Conservation (phyloP, 441 rosid genomes). For the Aquilaria agallochum region DNA sequence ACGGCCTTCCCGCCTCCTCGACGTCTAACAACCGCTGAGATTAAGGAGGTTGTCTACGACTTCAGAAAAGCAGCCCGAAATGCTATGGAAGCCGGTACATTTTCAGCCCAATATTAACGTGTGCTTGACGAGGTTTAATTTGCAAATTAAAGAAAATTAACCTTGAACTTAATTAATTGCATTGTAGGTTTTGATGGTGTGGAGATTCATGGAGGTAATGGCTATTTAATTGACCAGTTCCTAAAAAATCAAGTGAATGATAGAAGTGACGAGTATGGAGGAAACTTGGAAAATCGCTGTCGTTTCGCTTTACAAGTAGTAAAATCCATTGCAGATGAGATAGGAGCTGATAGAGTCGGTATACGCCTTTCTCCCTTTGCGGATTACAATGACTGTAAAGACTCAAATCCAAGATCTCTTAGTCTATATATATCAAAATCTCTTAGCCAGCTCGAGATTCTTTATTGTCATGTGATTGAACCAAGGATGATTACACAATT, state of each 20-base stretch:
- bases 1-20: conserved; percentile 5
- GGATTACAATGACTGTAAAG: conserved; percentile 16
- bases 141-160: too few species aligned
- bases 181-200: conserved; percentile 32
- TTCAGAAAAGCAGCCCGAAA: conserved; percentile 9
- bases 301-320: conserved; percentile 29
- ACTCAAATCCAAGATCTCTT: conserved; percentile 18
- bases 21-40: conserved; percentile 4
- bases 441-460: conserved; percentile 28
- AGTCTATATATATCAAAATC: conserved; percentile 28
- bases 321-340: conserved; percentile 20
- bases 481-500: conserved; percentile 26
- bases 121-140: background rate
- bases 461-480: conserved; percentile 41
- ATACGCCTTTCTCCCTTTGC: conserved; percentile 29
- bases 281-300: conserved; percentile 25
- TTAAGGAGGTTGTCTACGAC: conserved; percentile 2
- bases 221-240: conserved; percentile 35
- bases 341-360: conserved; percentile 26
- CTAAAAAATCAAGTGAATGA: conserved; percentile 27
- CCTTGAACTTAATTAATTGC: background rate
- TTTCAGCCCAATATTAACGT: background rate
- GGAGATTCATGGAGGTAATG: conserved; percentile 36
- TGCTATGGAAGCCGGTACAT: conserved; percentile 16
- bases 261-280: conserved; percentile 8